Evolutionary conservation across 805 yeast genomes (phyloP).

Genomic region (Candida coquimbonensis): DNA sequence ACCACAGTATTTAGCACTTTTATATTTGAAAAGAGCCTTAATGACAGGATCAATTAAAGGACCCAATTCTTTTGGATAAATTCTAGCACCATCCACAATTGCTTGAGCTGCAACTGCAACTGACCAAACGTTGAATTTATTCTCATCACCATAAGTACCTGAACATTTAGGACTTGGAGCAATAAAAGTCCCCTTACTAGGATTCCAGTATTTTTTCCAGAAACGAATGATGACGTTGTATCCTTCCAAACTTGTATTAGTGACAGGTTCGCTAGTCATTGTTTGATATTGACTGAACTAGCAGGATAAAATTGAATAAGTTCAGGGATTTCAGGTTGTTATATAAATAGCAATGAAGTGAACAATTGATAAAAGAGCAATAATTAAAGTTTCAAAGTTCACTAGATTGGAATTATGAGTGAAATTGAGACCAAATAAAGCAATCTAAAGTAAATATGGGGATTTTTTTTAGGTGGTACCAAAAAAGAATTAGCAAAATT

Average conservation of each 20-base stretch:
- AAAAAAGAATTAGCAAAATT: too few relatives aligned
- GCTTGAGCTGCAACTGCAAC: slow-evolving; percentile 62
- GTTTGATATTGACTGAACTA: neutral
- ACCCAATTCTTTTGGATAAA: slow-evolving; percentile 41
- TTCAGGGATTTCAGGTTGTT: neutral
- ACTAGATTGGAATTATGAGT: too few relatives aligned
- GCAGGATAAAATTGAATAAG: neutral
- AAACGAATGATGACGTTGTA: slow-evolving; percentile 15
- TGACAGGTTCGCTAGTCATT: slow-evolving; percentile 6
- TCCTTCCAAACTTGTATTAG: slow-evolving; percentile 22
- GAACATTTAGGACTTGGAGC: slow-evolving; percentile 23
- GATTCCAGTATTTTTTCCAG: slow-evolving; percentile 22
- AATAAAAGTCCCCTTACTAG: slow-evolving; percentile 16
- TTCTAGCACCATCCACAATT: slow-evolving; percentile 52
- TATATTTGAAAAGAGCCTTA: slow-evolving; percentile 42
- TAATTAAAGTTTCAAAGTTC: too few relatives aligned
- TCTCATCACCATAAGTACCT: slow-evolving; percentile 45
- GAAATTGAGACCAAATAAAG: too few relatives aligned
- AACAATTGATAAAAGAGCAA: too few relatives aligned
- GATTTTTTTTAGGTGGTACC: too few relatives aligned
- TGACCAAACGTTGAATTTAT: slow-evolving; percentile 61
- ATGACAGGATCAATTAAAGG: slow-evolving; percentile 50
- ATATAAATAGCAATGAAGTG: too few relatives aligned
- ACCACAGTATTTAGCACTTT: slow-evolving; percentile 43
- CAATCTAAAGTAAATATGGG: too few relatives aligned